Evolutionary conservation across 805 yeast species (phyloP).

Genomic region (Kurtzmaniella cleridarum): DNA sequence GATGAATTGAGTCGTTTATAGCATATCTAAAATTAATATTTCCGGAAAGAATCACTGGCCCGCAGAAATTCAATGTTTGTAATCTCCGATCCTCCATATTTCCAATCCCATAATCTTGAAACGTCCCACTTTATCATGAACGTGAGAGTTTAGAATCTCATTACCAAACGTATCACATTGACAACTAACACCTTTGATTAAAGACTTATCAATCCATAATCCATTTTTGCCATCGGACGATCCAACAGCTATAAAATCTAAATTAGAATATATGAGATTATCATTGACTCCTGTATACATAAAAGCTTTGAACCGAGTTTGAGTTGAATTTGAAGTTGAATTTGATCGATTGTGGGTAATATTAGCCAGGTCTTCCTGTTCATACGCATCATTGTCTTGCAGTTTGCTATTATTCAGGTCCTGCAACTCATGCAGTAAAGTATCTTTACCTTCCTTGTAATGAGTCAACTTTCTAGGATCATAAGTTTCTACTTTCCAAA

Average conservation of each 20-base stretch:
- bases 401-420: no score
- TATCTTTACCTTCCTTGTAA: background rate
- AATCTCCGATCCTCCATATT: slow-evolving; percentile 70
- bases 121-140: slow-evolving; percentile 34
- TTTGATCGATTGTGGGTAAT: no score
- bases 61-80: slow-evolving; percentile 5
- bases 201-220: slow-evolving; percentile 74
- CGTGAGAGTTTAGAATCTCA: slow-evolving; percentile 50
- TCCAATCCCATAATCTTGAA: slow-evolving; percentile 77
- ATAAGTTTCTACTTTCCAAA: slow-evolving; percentile 68
- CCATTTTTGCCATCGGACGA: slow-evolving; percentile 94
- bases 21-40: no score
- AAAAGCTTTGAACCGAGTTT: slow-evolving; percentile 61
- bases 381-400: no score
- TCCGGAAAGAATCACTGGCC: no score
- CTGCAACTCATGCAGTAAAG: background rate
- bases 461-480: slow-evolving; percentile 13
- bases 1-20: no score
- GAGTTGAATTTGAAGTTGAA: no score
- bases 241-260: slow-evolving; percentile 75
- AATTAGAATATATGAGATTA: slow-evolving; percentile 76
- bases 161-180: slow-evolving; percentile 85
- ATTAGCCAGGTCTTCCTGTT: no score
- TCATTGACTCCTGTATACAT: slow-evolving; percentile 88
- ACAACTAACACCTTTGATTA: slow-evolving; percentile 72